Conservation (phyloP, 2,329 filamentous ascomycete species). For the Nothopassalora personata region DNA sequence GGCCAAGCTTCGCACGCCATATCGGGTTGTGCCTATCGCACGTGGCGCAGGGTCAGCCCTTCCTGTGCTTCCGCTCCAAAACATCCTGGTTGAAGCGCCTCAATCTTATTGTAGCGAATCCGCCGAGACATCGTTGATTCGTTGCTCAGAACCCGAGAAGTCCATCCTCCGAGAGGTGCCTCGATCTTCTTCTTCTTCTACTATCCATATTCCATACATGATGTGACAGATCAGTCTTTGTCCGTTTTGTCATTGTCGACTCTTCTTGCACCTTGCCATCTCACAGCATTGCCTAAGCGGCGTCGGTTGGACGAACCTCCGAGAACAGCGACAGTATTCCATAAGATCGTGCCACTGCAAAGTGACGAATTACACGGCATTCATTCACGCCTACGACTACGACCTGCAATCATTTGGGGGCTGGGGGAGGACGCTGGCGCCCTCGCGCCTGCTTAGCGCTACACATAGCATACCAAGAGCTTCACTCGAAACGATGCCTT, state of each 20-base stretch:
- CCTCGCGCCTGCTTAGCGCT: background rate
- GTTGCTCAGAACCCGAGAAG: background rate
- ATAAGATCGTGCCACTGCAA: background rate
- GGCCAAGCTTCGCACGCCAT: too few species aligned
- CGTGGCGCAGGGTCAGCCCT: background rate
- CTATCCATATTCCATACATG: background rate
- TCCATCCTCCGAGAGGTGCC: background rate
- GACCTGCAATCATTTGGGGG: background rate
- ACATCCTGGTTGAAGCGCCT: background rate
- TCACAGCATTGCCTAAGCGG: background rate
- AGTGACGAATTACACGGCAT: background rate
- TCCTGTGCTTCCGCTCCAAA: background rate
- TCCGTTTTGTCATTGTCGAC: background rate
- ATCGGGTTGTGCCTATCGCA: background rate
- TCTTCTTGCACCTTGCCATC: background rate
- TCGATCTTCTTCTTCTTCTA: background rate
- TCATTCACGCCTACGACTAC: background rate
- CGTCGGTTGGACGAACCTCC: background rate
- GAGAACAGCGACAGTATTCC: background rate
- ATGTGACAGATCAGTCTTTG: background rate
- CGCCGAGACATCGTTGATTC: background rate
- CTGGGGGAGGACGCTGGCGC: background rate
- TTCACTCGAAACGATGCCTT: conserved; percentile 15
- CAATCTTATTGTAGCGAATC: background rate
- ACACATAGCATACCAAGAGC: background rate